These are phyloP conservation scores for Aotearoamyces nothofagi DNA, from an alignment of 2,329 filamentous ascomycete species.

Conservation along the genomic window DNA sequence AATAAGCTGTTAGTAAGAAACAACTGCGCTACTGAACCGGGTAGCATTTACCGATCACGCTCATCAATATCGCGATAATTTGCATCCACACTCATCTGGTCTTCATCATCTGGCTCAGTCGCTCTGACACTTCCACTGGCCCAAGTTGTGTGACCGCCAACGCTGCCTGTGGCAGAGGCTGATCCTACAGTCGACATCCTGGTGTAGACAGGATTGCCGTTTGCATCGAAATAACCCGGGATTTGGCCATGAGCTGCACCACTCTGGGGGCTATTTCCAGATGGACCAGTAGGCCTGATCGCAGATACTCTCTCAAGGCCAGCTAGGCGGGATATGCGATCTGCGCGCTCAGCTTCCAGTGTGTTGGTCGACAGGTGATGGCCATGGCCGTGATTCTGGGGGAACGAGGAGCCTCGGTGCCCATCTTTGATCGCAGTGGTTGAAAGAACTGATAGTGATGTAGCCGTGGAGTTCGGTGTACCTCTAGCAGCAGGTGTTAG, in stretches of 20 bases:
- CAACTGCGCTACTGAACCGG: no score
- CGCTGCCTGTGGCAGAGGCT: conserved; percentile 72
- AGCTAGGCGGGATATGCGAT: conserved; percentile 86
- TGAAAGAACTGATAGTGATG: conserved; percentile 78
- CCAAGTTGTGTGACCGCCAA: conserved; percentile 49
- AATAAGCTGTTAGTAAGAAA: no score
- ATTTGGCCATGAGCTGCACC: conserved; percentile 18
- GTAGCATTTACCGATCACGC: conserved; percentile 20
- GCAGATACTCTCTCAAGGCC: conserved; percentile 81
- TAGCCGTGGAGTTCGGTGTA: conserved; percentile 84
- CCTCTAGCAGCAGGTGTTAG: conserved; percentile 38
- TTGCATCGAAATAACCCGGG: conserved; percentile 69
- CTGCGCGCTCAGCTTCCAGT: conserved; percentile 80
- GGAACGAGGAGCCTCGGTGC: conserved; percentile 65
- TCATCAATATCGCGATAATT: conserved; percentile 33
- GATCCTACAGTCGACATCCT: conserved; percentile 85
- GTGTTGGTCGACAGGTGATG: conserved; percentile 51
- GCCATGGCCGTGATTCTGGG: conserved; percentile 40
- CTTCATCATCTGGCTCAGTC: conserved; percentile 38
- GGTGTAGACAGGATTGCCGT: conserved; percentile 49
- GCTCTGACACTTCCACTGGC: conserved; percentile 36
- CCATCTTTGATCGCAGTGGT: conserved; percentile 96
- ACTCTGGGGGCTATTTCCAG: conserved; percentile 17
- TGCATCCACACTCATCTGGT: conserved; percentile 56
- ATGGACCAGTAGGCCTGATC: conserved; percentile 33